These are phyloP conservation scores for Hydnomerulius pinastri DNA, from an alignment of 768 basidiomycete species.

Conservation along the genomic window DNA sequence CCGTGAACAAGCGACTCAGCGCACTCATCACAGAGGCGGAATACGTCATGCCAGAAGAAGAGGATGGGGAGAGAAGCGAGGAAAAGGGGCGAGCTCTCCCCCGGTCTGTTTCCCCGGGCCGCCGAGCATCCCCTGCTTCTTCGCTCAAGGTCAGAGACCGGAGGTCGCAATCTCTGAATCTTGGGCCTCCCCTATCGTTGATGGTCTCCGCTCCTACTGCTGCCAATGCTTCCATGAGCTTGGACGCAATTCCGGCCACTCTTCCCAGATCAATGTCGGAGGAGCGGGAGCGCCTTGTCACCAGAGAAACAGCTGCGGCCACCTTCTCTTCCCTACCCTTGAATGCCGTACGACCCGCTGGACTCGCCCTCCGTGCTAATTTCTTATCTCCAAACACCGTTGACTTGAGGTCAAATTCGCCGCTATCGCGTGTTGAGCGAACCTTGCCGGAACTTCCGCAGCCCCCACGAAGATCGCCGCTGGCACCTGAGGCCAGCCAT, in stretches of 20 bases:
- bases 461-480: conserved; percentile 10
- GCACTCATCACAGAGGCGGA: conserved; percentile 69
- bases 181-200: conserved; percentile 38
- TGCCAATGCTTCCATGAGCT: conserved; percentile 32
- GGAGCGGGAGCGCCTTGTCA: conserved; percentile 41
- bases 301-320: conserved; percentile 42
- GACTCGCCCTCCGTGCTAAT: conserved; percentile 22
- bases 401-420: conserved; percentile 28
- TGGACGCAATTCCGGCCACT: conserved; percentile 31
- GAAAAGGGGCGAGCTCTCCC: conserved; percentile 16
- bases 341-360: conserved; percentile 26
- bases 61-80: conserved; percentile 31
- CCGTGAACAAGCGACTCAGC: conserved; percentile 65
- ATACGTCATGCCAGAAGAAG: conserved; percentile 66
- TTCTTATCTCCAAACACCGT: conserved; percentile 16
- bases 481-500: conserved; percentile 9
- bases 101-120: conserved; percentile 12
- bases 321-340: conserved; percentile 37
- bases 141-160: conserved; percentile 52
- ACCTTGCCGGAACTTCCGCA: conserved; percentile 33
- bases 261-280: conserved; percentile 29
- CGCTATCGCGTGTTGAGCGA: conserved; percentile 28
- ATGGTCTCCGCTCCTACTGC: conserved; percentile 25
- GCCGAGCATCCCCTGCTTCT: conserved; percentile 42
- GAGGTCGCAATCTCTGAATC: conserved; percentile 66